phyloP scores from a whole-genome alignment of 176 grass and related monocot species.

The Elaeis guineensis region DNA sequence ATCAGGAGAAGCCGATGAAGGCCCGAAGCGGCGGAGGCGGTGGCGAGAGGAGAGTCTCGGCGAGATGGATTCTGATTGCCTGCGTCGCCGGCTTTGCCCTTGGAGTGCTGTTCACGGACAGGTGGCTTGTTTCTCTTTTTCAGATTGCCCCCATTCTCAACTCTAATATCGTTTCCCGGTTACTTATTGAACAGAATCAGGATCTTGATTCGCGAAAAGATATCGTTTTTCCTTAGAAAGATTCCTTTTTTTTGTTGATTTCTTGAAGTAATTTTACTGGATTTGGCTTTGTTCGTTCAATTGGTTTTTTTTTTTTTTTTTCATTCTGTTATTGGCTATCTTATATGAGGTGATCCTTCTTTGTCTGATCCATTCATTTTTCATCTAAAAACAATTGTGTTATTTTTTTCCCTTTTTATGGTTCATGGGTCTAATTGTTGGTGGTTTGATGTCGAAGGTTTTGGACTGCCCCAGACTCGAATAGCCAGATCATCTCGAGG shows the following conservation, averaged over 20 bases:
- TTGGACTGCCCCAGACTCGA: slow-evolving; percentile 36
- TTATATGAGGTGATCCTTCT: too few relatives aligned
- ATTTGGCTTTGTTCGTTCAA: too few relatives aligned
- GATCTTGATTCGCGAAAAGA: too few relatives aligned
- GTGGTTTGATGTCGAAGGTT: slow-evolving; percentile 21
- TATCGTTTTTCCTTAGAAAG: too few relatives aligned
- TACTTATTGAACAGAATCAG: too few relatives aligned
- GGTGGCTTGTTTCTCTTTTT: slow-evolving; percentile 24
- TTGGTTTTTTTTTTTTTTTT: too few relatives aligned
- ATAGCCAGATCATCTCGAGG: slow-evolving; percentile 15
- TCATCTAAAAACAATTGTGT: neutral
- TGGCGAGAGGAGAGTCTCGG: slow-evolving; percentile 36
- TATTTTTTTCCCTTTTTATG: neutral
- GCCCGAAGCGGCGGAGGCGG: slow-evolving; percentile 20
- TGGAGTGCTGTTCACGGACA: slow-evolving; percentile 66
- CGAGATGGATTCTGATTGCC: slow-evolving; percentile 48
- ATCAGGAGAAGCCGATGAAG: slow-evolving; percentile 41
- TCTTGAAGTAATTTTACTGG: too few relatives aligned
- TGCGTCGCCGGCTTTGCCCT: slow-evolving; percentile 67
- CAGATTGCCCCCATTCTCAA: neutral
- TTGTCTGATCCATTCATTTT: too few relatives aligned
- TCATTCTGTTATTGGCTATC: too few relatives aligned
- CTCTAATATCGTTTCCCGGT: neutral
- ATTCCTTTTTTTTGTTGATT: too few relatives aligned
- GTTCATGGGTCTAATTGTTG: neutral